Percentiles rank a stretch among this genome's conserved stretches.
Conservation (phyloP, 2,329 filamentous ascomycete genomes). For the Hymenotorrendiella dingleyae region DNA sequence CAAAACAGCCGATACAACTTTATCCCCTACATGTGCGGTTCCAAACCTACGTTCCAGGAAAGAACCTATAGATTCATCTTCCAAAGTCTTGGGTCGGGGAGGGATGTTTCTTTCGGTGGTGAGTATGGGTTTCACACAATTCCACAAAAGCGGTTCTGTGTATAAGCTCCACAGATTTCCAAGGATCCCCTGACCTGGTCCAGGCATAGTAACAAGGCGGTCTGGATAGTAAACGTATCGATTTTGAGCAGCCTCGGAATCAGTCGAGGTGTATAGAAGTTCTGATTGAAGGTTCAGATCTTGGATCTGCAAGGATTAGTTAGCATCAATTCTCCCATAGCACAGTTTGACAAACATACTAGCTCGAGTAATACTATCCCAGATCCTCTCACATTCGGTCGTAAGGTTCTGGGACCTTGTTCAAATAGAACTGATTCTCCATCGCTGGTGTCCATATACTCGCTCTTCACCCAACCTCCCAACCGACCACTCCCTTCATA, state of each 20-base stretch:
- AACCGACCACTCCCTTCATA: constrained; percentile 67
- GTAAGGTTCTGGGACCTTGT: constrained; percentile 60
- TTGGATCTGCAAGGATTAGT: constrained; percentile 40
- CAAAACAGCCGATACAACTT: constrained; percentile 66
- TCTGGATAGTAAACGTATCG: constrained; percentile 89
- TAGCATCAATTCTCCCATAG: constrained; percentile 13
- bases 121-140: constrained; percentile 20
- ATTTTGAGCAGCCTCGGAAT: constrained; percentile 48
- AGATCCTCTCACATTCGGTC: constrained; percentile 15
- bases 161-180: constrained; percentile 33
- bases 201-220: constrained; percentile 62
- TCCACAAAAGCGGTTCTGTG: constrained; percentile 51
- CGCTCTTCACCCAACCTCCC: constrained; percentile 80
- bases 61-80: constrained; percentile 66
- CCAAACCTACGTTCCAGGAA: constrained; percentile 53
- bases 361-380: constrained; percentile 22
- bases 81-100: constrained; percentile 31
- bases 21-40: constrained; percentile 54
- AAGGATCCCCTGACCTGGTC: constrained; percentile 32
- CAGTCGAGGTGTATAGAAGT: constrained; percentile 46
- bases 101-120: constrained; percentile 28
- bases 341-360: constrained; percentile 8
- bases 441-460: constrained; percentile 50
- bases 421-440: constrained; percentile 71
- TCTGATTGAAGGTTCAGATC: constrained; percentile 51